Percentiles rank a stretch among this genome's conserved stretches.
Evolutionary conservation across 345 rosid genomes (phyloP).

Genomic region (Camelina hispida): DNA sequence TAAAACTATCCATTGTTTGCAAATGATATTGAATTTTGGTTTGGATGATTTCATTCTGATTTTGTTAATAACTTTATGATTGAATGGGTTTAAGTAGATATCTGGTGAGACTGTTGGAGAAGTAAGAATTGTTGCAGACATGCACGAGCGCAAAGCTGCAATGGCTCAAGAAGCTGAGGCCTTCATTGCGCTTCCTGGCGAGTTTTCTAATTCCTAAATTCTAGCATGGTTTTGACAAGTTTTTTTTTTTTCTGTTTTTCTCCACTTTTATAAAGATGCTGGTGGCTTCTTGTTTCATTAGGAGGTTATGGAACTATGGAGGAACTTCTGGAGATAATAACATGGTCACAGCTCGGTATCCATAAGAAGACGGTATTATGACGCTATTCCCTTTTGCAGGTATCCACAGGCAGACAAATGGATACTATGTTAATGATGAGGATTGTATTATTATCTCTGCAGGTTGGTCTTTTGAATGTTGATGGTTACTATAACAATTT

Average conservation of each 20-base stretch:
- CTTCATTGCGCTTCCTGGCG: conserved; percentile 94
- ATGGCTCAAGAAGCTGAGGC: conserved; percentile 97
- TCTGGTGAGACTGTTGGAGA: conserved; percentile 88
- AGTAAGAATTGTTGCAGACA: conserved; percentile 77
- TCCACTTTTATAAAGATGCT: neutral
- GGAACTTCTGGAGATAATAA: conserved; percentile 92
- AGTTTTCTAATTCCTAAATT: neutral
- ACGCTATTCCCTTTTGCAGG: neutral
- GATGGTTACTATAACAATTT: conserved; percentile 86
- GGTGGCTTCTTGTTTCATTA: conserved; percentile 38
- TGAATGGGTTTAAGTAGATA: conserved; percentile 50
- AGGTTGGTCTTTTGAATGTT: conserved; percentile 93
- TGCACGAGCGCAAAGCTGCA: conserved; percentile 94
- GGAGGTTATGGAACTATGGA: conserved; percentile 99
- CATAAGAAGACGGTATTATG: conserved; percentile 81
- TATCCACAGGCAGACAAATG: neutral
- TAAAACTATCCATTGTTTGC: neutral
- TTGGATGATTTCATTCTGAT: neutral
- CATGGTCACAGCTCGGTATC: conserved; percentile 97
- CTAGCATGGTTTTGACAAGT: neutral
- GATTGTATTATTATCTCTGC: conserved; percentile 17
- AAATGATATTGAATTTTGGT: no score
- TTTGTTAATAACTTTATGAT: neutral
- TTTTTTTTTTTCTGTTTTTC: no score
- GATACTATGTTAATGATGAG: conserved; percentile 1